Evolutionary conservation across 129 eudicot genomes (phyloP).

Genomic region (Cynara cardunculus): DNA sequence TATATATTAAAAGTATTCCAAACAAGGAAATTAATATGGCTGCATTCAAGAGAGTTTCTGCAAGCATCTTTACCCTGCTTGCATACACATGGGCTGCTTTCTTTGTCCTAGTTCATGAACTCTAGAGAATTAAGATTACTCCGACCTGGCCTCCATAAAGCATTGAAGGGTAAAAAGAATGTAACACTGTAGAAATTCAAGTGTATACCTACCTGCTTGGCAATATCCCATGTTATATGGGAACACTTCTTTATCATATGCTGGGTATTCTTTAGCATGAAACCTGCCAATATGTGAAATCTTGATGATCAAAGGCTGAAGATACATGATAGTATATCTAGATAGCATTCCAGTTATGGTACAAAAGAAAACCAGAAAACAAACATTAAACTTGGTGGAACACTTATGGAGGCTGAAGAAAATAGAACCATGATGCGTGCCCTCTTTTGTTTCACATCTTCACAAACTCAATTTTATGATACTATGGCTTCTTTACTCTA

Average conservation of each 20-base stretch:
- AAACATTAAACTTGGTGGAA: not conserved
- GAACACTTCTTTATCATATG: slow-evolving; percentile 66
- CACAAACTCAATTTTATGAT: not conserved
- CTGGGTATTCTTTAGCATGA: slow-evolving; percentile 98
- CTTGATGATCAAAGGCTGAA: slow-evolving; percentile 1
- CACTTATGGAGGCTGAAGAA: not conserved
- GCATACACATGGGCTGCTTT: too few species aligned
- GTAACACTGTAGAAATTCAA: not conserved
- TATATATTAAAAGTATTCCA: too few species aligned
- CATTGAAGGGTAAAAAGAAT: not conserved
- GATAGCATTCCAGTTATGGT: slow-evolving; percentile 3
- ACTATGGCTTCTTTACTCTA: not conserved
- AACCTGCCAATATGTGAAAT: slow-evolving; percentile 50
- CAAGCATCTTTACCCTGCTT: not conserved
- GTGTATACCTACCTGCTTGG: slow-evolving; percentile 78
- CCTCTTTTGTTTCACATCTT: not conserved
- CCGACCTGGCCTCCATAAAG: not conserved
- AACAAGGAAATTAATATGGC: too few species aligned
- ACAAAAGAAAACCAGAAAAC: not conserved
- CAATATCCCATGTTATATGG: slow-evolving; percentile 93
- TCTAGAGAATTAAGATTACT: not conserved
- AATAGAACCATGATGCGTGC: not conserved
- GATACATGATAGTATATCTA: slow-evolving; percentile 6
- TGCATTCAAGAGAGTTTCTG: too few species aligned
- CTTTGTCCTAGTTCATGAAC: not conserved